Evolutionary conservation across 192 early-diverging fungal species (phyloP).

Genomic region (Podila clonocystis): DNA sequence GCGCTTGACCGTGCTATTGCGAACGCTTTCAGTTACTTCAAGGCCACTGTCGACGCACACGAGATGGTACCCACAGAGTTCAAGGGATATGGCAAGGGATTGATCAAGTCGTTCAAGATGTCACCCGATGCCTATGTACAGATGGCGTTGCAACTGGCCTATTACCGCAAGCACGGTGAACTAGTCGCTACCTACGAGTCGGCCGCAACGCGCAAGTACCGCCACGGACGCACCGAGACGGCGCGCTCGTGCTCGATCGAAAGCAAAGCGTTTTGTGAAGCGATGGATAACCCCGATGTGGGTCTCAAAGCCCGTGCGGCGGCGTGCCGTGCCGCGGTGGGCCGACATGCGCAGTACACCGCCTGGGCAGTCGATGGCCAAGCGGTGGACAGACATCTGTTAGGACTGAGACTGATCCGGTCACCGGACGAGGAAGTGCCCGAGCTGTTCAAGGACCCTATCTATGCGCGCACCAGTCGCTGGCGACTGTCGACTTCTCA

Average conservation of each 20-base stretch:
- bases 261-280: constrained; percentile 73
- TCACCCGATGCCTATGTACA: constrained; percentile 91
- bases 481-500: constrained; percentile 80
- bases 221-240: constrained; percentile 91
- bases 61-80: constrained; percentile 72
- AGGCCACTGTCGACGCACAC: constrained; percentile 67
- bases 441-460: constrained; percentile 68
- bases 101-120: constrained; percentile 54
- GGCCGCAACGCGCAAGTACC: constrained; percentile 80
- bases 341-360: constrained; percentile 75
- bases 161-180: constrained; percentile 74
- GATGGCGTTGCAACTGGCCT: constrained; percentile 89
- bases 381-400: constrained; percentile 86
- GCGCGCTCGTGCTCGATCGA: constrained; percentile 81
- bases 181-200: constrained; percentile 86
- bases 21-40: constrained; percentile 73
- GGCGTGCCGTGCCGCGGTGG: constrained; percentile 68
- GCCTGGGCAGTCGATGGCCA: constrained; percentile 74
- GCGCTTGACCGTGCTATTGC: constrained; percentile 60
- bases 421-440: constrained; percentile 41
- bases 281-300: constrained; percentile 65
- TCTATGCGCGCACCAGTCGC: constrained; percentile 68
- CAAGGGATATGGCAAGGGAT: constrained; percentile 74
- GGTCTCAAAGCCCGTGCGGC: constrained; percentile 54
- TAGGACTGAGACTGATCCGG: constrained; percentile 77